phyloP scores from a whole-genome alignment of 2,329 filamentous ascomycete species.

The Fusarium austroafricanum region DNA sequence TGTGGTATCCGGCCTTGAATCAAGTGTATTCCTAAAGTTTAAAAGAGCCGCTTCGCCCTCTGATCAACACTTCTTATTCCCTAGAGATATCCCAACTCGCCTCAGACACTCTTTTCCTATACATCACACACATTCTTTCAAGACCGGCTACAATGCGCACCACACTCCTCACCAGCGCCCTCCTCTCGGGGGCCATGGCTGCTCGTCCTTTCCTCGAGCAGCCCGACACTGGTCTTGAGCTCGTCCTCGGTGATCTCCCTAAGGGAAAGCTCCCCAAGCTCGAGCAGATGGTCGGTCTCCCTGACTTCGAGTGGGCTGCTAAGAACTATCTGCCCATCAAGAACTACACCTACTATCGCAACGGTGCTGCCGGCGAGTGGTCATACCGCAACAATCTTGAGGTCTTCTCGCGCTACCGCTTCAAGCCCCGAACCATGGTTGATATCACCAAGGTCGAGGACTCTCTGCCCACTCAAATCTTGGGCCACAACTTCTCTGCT shows the following conservation, averaged over 20 bases:
- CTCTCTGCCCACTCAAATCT: slow-evolving; percentile 59
- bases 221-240: slow-evolving; percentile 60
- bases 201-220: slow-evolving; percentile 59
- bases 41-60: slow-evolving; percentile 34
- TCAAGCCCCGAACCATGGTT: slow-evolving; percentile 62
- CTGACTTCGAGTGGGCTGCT: slow-evolving; percentile 66
- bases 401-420: slow-evolving; percentile 60
- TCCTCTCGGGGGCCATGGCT: slow-evolving; percentile 53
- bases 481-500: slow-evolving; percentile 64
- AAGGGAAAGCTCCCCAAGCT: slow-evolving; percentile 56
- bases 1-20: background rate
- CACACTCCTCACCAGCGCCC: slow-evolving; percentile 41
- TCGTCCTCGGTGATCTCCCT: slow-evolving; percentile 51
- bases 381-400: slow-evolving; percentile 69
- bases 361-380: slow-evolving; percentile 67
- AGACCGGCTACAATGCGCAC: slow-evolving; percentile 33
- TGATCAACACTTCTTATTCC: slow-evolving; percentile 2
- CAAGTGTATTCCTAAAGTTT: slow-evolving; percentile 11
- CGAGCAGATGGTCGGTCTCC: slow-evolving; percentile 59
- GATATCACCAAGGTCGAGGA: slow-evolving; percentile 60
- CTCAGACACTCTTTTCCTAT: slow-evolving; percentile 18
- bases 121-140: background rate
- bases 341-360: slow-evolving; percentile 68
- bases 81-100: background rate
- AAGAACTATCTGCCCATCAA: slow-evolving; percentile 58